Conservation (phyloP, 345 rosid genomes). For the Mallotus nudiflorus region DNA sequence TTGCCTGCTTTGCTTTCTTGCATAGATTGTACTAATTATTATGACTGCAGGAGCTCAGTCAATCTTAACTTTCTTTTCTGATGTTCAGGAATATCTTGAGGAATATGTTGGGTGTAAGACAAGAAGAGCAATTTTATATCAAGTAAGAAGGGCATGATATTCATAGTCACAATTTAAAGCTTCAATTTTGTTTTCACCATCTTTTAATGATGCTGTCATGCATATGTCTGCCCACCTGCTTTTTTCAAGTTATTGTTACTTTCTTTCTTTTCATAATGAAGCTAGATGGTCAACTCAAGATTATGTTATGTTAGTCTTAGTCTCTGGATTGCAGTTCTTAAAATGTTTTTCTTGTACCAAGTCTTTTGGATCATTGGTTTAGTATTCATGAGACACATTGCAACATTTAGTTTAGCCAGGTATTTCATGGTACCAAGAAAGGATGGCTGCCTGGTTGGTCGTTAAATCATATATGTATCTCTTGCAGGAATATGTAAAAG, state of each 20-base stretch:
- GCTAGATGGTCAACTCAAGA: background rate
- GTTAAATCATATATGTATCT: conserved; percentile 7
- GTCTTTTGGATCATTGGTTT: background rate
- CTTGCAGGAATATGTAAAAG: conserved; percentile 85
- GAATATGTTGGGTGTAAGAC: conserved; percentile 62
- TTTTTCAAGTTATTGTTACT: background rate
- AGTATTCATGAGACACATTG: background rate
- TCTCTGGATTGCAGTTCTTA: background rate
- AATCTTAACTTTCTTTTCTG: conserved; percentile 7
- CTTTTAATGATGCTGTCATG: background rate
- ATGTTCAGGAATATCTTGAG: conserved; percentile 71
- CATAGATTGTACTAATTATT: background rate
- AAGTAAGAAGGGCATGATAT: conserved; percentile 43
- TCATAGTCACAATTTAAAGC: conserved; percentile 5
- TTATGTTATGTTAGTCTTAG: background rate
- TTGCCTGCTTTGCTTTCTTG: background rate
- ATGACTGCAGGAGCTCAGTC: conserved; percentile 1
- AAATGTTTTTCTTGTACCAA: background rate
- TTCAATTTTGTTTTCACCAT: background rate
- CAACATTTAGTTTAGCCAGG: conserved; percentile 6
- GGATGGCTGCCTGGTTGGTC: conserved; percentile 6
- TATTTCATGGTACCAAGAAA: background rate
- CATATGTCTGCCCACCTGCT: background rate
- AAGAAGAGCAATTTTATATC: conserved; percentile 70
- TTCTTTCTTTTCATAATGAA: background rate